phyloP scores from a whole-genome alignment of 352 stramenopile genomes.

The Phytophthora cactorum region DNA sequence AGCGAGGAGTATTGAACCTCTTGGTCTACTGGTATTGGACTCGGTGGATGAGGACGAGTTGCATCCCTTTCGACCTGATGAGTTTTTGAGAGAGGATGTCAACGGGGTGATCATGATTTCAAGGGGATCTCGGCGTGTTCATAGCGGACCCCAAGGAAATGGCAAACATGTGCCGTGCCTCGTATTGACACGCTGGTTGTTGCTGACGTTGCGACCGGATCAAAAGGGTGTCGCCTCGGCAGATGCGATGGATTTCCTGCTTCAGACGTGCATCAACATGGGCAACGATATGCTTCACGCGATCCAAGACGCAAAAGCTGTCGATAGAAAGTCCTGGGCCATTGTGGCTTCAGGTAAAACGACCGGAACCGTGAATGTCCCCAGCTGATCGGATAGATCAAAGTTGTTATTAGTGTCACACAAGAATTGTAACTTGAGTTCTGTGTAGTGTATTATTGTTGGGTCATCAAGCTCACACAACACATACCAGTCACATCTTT shows the following conservation, averaged over 20 bases:
- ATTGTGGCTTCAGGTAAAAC: background rate
- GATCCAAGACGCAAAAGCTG: constrained; percentile 14
- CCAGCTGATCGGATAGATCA: too few relatives aligned
- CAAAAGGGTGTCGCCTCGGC: constrained; percentile 15
- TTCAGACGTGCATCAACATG: constrained; percentile 28
- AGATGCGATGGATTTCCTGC: constrained; percentile 26
- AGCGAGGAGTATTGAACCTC: constrained; percentile 5
- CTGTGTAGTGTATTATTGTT: too few relatives aligned
- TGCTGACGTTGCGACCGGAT: constrained; percentile 34
- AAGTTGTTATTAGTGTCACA: too few relatives aligned
- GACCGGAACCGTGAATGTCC: too few relatives aligned
- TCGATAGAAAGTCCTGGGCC: constrained; percentile 3
- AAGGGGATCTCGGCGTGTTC: constrained; percentile 12
- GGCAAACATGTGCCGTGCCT: constrained; percentile 28
- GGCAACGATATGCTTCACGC: constrained; percentile 37
- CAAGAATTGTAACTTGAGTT: too few relatives aligned
- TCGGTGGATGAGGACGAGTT: constrained; percentile 47
- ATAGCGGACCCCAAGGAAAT: background rate
- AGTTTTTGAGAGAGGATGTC: constrained; percentile 36
- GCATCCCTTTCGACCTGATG: constrained; percentile 32
- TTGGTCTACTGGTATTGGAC: constrained; percentile 35
- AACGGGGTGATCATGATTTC: constrained; percentile 33
- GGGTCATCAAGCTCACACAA: background rate
- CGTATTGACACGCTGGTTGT: constrained; percentile 40
- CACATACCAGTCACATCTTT: background rate